Evolutionary conservation across 2,329 filamentous ascomycete genomes (phyloP), one percentile per base, ranked within the genome.

Genomic region (Trichoderma koningiopsis): DNA sequence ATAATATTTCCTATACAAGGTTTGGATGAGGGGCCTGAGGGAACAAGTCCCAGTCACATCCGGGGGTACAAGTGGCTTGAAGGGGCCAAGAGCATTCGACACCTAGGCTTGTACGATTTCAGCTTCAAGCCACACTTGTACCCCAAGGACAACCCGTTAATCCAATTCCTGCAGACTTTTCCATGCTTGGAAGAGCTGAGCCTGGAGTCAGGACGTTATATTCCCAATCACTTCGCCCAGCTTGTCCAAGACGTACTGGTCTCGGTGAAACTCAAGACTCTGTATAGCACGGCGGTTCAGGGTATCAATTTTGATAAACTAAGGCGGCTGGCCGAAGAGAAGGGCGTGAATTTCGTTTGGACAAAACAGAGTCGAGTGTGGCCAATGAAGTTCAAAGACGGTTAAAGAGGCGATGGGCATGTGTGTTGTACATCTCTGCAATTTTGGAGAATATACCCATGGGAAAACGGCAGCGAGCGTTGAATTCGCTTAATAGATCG

Each of bases 141-240:
- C 19, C 74, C 78, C 11, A 70, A 75, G 0, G 76, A 80, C 11
- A 55, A 77, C 19, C 77, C 78, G 0, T 70, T 82, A 16, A 76
- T 77, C 1, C 70, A 69, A 4, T 81, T 82, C 70, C 73, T 82
- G 11, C 76, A 75, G 5, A 79, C 70, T 47, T 79, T 82, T 55
- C 80, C 80, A 0, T 77, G 77, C 31, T 75, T 82, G 8, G 77
- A 81, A 68, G 74, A 74, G 10, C 71, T 81, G 29, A 78, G 79
- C 71, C 74, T 81, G n/a, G 74, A 72, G 33, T 78, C 79, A 2
- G 37, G 19, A 71, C 72, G 2, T 68, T 76, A 58, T 80, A 78
- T 56, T 73, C 37, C 77, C 2, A 71, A 72, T 13, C 60, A 70
- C 3, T 73, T 80, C 37, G 75, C 72, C 37, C 69, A 69, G 10